These are phyloP conservation scores for Breviolum minutum DNA, from an alignment of 73 alveolate species.

Conservation along the genomic window DNA sequence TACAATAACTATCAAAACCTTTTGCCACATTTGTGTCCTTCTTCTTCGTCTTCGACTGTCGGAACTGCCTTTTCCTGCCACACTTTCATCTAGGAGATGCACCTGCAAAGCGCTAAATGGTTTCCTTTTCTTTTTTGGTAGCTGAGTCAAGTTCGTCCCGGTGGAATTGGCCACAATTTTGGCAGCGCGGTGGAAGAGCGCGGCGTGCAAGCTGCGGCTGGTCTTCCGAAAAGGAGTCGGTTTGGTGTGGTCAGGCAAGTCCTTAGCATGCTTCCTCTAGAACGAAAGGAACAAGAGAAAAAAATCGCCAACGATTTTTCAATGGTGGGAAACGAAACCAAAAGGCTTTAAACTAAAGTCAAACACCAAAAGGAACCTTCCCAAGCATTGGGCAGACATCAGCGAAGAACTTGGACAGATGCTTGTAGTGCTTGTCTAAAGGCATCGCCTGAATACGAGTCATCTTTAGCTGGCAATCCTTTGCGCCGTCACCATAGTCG, in stretches of 20 bases:
- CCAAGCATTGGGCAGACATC: slow-evolving; percentile 9
- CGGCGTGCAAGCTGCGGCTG: not conserved
- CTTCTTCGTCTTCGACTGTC: slow-evolving; percentile 9
- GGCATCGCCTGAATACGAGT: not conserved
- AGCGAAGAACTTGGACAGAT: not conserved
- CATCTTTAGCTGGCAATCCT: slow-evolving; percentile 15
- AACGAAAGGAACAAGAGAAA: too few relatives aligned
- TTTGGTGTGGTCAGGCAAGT: not conserved
- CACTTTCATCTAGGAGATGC: not conserved
- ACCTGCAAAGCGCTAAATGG: slow-evolving; percentile 31
- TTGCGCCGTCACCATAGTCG: not conserved
- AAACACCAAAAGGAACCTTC: too few relatives aligned
- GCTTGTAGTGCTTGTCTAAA: not conserved
- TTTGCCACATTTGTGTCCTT: not conserved
- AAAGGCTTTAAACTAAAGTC: too few relatives aligned
- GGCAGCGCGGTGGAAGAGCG: slow-evolving; percentile 38
- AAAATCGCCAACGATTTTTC: too few relatives aligned
- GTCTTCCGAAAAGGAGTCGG: not conserved
- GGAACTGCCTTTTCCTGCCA: not conserved
- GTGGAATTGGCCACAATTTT: not conserved
- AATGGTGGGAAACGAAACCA: too few relatives aligned
- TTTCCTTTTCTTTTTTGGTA: not conserved
- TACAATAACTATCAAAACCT: too few relatives aligned
- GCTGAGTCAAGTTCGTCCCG: not conserved
- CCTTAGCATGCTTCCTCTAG: too few relatives aligned